Evolutionary conservation across 495 filamentous ascomycete genomes (phyloP).

Genomic region (Penicillium crystallinum): DNA sequence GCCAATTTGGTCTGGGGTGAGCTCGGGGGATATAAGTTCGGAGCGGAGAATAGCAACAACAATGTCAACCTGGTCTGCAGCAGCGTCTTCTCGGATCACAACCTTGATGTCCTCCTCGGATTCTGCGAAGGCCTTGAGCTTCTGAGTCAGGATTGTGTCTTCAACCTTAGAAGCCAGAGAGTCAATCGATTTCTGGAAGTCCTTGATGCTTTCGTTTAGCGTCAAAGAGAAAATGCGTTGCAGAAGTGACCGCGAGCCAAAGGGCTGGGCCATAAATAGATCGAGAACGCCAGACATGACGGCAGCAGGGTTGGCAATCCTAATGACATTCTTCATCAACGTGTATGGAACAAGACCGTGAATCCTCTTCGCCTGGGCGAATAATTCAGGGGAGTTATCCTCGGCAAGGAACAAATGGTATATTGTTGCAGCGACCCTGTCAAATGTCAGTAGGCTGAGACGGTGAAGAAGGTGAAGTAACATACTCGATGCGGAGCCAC

Average conservation of each 20-base stretch:
- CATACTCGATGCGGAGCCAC: slow-evolving; percentile 88
- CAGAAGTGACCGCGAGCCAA: slow-evolving; percentile 81
- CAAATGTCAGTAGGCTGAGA: slow-evolving; percentile 9
- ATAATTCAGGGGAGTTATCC: slow-evolving; percentile 93
- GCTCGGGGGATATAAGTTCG: slow-evolving; percentile 62
- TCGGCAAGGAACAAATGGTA: slow-evolving; percentile 98
- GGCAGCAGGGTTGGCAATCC: slow-evolving; percentile 89
- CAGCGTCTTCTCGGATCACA: slow-evolving; percentile 66
- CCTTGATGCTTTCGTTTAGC: slow-evolving; percentile 80
- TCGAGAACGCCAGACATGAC: slow-evolving; percentile 93
- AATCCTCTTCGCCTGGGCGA: slow-evolving; percentile 88
- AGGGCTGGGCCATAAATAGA: slow-evolving; percentile 91
- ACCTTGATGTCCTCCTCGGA: slow-evolving; percentile 69
- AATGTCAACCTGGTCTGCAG: slow-evolving; percentile 66
- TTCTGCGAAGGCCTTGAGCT: slow-evolving; percentile 72
- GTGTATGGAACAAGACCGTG: slow-evolving; percentile 92
- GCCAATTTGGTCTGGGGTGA: slow-evolving; percentile 67
- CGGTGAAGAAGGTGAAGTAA: not conserved
- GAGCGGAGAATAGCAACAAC: slow-evolving; percentile 77
- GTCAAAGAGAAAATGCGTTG: slow-evolving; percentile 92
- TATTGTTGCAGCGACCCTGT: slow-evolving; percentile 80
- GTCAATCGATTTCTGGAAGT: slow-evolving; percentile 80
- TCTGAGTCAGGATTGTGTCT: slow-evolving; percentile 72
- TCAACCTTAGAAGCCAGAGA: slow-evolving; percentile 66
- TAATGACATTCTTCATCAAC: slow-evolving; percentile 90